phyloP scores from a whole-genome alignment of 1,284 basidiomycete species.

The Anthracocystis panici-leucophaei region DNA sequence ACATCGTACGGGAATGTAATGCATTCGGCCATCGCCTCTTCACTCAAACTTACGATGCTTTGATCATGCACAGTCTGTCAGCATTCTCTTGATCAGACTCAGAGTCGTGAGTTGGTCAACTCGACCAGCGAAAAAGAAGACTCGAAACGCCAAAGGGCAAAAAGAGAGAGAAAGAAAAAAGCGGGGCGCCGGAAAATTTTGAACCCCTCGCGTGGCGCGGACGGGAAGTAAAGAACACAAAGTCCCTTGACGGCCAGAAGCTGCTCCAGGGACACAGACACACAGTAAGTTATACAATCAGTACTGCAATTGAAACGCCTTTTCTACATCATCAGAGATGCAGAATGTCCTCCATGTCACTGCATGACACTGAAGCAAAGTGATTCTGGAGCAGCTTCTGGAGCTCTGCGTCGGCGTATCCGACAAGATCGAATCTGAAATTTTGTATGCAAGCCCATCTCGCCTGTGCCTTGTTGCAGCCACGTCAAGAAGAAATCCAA shows the following conservation, averaged over 20 bases:
- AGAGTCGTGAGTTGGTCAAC: not conserved
- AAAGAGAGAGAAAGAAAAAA: not conserved
- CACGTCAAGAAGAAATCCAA: not conserved
- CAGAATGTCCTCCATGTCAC: too few species aligned
- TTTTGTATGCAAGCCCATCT: not conserved
- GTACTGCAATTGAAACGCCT: too few species aligned
- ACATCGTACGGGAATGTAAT: not conserved
- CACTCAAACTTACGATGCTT: not conserved
- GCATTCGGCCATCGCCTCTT: not conserved
- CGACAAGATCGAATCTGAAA: slow-evolving; percentile 4
- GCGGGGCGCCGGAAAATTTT: slow-evolving; percentile 17
- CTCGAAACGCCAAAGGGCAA: not conserved
- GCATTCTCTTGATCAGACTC: not conserved
- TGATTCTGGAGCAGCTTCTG: slow-evolving; percentile 11
- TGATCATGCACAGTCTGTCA: not conserved
- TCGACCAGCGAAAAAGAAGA: not conserved
- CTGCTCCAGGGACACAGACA: too few species aligned
- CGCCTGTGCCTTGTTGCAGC: not conserved
- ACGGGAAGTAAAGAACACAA: too few species aligned
- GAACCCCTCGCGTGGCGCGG: too few species aligned
- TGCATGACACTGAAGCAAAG: not conserved
- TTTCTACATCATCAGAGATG: too few species aligned
- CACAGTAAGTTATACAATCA: too few species aligned
- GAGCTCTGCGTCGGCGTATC: slow-evolving; percentile 10
- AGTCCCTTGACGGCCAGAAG: too few species aligned